Evolutionary conservation across 1,284 basidiomycete genomes (phyloP).

Genomic region (Marasmius oreades): DNA sequence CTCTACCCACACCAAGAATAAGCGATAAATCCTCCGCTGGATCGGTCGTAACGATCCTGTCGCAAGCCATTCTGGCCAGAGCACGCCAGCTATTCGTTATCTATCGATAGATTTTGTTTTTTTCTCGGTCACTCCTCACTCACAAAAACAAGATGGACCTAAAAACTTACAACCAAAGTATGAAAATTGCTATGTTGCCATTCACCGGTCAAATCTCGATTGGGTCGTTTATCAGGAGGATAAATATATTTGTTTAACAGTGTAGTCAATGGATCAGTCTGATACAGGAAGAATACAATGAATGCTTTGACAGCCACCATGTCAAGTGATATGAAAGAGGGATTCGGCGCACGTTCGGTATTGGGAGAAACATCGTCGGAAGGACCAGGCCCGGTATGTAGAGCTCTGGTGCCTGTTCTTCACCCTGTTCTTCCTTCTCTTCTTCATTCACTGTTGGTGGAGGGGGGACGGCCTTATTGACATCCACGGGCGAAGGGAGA

Average conservation of each 20-base stretch:
- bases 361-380: constrained; percentile 77
- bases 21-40: constrained; percentile 55
- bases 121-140: constrained; percentile 3
- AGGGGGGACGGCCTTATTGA: constrained; percentile 44
- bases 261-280: constrained; percentile 79
- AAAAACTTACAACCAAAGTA: constrained; percentile 62
- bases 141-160: background rate
- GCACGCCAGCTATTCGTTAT: constrained; percentile 84
- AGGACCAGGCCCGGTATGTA: constrained; percentile 58
- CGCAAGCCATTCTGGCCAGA: constrained; percentile 73
- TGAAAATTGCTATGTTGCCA: constrained; percentile 70
- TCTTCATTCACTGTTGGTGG: constrained; percentile 32
- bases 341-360: constrained; percentile 79
- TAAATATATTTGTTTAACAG: constrained; percentile 77
- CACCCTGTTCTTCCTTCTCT: constrained; percentile 40
- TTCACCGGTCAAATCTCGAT: constrained; percentile 67
- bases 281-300: constrained; percentile 34
- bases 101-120: constrained; percentile 35
- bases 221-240: constrained; percentile 67
- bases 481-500: constrained; percentile 19
- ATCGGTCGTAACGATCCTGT: constrained; percentile 64
- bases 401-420: constrained; percentile 49
- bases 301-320: constrained; percentile 56
- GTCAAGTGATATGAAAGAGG: constrained; percentile 43
- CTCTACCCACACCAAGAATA: constrained; percentile 58